These are phyloP conservation scores for Aphanocladium album DNA, from an alignment of 2,329 filamentous ascomycete species.

Conservation along the genomic window DNA sequence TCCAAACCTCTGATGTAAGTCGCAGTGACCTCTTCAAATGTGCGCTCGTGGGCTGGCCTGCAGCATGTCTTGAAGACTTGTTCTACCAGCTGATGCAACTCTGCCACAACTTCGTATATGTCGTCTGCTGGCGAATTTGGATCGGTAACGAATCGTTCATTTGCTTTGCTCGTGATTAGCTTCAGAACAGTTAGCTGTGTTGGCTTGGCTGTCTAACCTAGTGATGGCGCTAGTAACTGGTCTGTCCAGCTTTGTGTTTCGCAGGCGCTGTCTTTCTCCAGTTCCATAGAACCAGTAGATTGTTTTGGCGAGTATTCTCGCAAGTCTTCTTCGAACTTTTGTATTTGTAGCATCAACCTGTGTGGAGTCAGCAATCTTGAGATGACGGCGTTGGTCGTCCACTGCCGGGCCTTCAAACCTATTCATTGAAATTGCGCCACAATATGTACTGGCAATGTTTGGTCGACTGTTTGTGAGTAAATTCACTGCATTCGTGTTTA, in stretches of 20 bases:
- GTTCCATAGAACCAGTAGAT: not conserved
- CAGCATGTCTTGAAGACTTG: slow-evolving; percentile 5
- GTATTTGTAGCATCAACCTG: not conserved
- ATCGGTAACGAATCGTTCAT: not conserved
- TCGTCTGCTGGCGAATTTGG: not conserved
- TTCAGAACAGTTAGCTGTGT: too few species aligned
- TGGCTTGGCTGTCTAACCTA: not conserved
- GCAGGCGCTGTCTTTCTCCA: too few species aligned
- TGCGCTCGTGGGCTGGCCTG: not conserved
- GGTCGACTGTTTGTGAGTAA: not conserved
- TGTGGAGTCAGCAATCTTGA: not conserved
- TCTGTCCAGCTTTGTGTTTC: slow-evolving; percentile 3
- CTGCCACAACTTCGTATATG: not conserved
- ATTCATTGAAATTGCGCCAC: slow-evolving; percentile 5
- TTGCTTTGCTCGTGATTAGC: not conserved
- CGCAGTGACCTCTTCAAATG: not conserved
- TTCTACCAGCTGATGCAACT: slow-evolving; percentile 1
- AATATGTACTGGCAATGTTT: not conserved
- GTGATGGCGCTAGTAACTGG: not conserved
- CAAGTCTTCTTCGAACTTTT: not conserved
- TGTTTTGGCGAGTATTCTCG: not conserved
- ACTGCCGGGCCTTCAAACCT: not conserved
- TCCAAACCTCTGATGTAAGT: not conserved
- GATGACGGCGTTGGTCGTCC: not conserved
- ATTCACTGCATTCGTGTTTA: not conserved